phyloP scores from a whole-genome alignment of 345 rosid genomes.

The Gossypium sturtianum region DNA sequence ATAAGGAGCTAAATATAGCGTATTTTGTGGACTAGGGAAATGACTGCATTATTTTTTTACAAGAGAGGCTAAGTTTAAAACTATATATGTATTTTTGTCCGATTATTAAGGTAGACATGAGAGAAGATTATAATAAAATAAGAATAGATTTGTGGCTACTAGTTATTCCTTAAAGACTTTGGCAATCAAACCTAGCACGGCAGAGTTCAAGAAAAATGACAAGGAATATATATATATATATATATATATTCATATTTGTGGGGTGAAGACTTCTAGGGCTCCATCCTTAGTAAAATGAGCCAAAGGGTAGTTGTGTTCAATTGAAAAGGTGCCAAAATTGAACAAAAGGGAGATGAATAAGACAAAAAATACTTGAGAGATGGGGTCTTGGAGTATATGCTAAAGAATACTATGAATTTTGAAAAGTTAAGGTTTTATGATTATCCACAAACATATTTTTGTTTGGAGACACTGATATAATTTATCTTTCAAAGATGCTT shows the following conservation, averaged over 20 bases:
- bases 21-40: constrained; percentile 9
- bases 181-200: constrained; percentile 11
- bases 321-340: constrained; percentile 19
- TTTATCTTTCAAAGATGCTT: constrained; percentile 49
- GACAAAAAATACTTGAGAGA: constrained; percentile 16
- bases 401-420: constrained; percentile 15
- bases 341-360: constrained; percentile 13
- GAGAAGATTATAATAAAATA: not conserved
- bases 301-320: constrained; percentile 20
- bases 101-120: not conserved
- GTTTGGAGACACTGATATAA: constrained; percentile 15
- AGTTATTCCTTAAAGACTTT: not conserved
- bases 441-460: constrained; percentile 32
- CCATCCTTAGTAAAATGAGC: not conserved
- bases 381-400: constrained; percentile 24
- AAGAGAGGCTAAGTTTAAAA: not conserved
- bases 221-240: not conserved
- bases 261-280: constrained; percentile 12
- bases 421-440: constrained; percentile 24
- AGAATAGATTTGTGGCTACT: not conserved
- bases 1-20: not conserved
- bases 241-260: not conserved
- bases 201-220: not conserved
- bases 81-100: not conserved
- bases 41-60: not conserved